Evolutionary conservation across 116 monocot genomes (phyloP).

Genomic region (Iris pallida): DNA sequence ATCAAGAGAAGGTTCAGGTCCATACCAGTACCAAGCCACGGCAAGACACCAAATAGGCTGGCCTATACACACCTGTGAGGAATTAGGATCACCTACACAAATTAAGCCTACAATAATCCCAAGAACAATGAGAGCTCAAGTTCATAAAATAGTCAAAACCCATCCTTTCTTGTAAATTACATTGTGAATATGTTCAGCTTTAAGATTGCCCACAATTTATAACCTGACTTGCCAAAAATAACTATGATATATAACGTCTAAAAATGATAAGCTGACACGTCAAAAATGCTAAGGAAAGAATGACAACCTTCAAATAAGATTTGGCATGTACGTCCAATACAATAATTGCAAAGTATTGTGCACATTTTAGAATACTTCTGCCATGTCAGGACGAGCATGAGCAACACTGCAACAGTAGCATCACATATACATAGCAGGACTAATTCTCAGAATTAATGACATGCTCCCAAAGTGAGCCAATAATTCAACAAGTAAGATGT

Average conservation of each 20-base stretch:
- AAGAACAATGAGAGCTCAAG: conserved; percentile 17
- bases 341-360: not conserved
- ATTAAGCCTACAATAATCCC: conserved; percentile 28
- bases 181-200: not conserved
- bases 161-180: conserved; percentile 1
- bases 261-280: no score
- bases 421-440: no score
- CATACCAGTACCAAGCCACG: no score
- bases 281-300: no score
- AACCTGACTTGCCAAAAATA: not conserved
- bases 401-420: no score
- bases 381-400: no score
- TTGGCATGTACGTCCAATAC: conserved; percentile 4
- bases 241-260: no score
- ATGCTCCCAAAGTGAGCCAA: no score
- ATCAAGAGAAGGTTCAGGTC: no score
- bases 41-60: conserved; percentile 10
- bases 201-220: conserved; percentile 5
- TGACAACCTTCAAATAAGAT: no score
- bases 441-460: no score
- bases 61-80: conserved; percentile 21
- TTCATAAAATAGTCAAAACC: conserved; percentile 1
- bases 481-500: no score
- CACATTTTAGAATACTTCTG: not conserved
- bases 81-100: conserved; percentile 27